Evolutionary conservation across 179 eudicot genomes (phyloP), one percentile per base, ranked within the genome.

Genomic region (Amaranthus tricolor): DNA sequence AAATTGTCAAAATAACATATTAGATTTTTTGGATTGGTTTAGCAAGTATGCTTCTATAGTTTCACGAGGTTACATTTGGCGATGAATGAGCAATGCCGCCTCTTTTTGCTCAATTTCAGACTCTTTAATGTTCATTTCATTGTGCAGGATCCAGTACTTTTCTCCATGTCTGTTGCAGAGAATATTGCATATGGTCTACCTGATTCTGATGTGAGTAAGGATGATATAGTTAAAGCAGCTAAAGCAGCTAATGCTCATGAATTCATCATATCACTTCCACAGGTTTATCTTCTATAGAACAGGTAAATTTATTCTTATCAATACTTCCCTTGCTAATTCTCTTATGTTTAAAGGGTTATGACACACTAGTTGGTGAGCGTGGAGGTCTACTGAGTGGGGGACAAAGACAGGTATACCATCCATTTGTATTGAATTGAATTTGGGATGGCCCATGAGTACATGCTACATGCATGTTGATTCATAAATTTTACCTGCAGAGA

Each of bases 211-310:
- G 98, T 95, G 72, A 89, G 96, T 63, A 91, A 83, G 83, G 98
- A 95, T 74, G 97, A 95, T 68, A 84, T 95, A 52, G 88, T 95
- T 73, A 89, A 89, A 85, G 99, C 99, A 51, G 98, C 99, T 71
- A 95, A 95, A 86, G 99, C 99, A 75, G 99, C 99, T 57, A 95
- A 95, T 79, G 99, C 98, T 76, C 99, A 95, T 83, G 98, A 93
- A 66, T 95, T 95, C 73, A 93, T 95, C 69, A 89, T 95, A 62
- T 88, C 98, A 66, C 89, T 95, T 73, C 99, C 99, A 76, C 91
- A 95, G 98, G 99, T 91, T 74, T 74, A 79, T 81, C 66, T 31
- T 64, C 49, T 74, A 4, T 62, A 72, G 52, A 62, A 60, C 69
- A 68, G 16, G 24, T 40, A 58, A 20, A 68, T 24, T 19, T 51